A percentile compares a stretch with the other conserved stretches of the same genome.
Evolutionary conservation across 257 asterid genomes (phyloP).

Genomic region (Voacanga thouarsii): DNA sequence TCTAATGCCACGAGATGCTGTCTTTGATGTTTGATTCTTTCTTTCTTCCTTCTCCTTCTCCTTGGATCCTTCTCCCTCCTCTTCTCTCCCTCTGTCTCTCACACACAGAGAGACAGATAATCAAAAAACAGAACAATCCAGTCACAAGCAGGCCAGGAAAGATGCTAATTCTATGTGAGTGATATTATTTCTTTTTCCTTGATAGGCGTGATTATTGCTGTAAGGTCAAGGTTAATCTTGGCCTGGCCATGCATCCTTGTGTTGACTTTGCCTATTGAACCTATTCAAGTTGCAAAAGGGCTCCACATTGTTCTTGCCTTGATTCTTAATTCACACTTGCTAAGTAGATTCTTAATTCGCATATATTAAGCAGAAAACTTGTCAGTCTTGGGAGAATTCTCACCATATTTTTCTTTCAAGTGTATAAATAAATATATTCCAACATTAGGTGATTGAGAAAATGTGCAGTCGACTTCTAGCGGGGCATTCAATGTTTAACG

Average conservation of each 20-base stretch:
- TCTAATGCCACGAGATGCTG: background rate
- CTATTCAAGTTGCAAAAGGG: slow-evolving; percentile 10
- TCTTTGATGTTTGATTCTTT: background rate
- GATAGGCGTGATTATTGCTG: slow-evolving; percentile 12
- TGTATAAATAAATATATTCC: background rate
- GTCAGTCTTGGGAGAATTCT: background rate
- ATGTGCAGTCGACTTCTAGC: background rate
- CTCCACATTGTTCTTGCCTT: slow-evolving; percentile 9
- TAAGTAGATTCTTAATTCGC: slow-evolving; percentile 1
- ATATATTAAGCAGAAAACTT: background rate
- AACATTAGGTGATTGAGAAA: background rate
- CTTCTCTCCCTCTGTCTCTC: background rate
- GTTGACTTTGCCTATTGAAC: slow-evolving; percentile 10
- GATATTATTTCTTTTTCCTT: slow-evolving; percentile 4
- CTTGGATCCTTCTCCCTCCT: background rate
- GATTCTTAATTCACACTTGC: slow-evolving; percentile 1
- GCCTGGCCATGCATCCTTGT: background rate
- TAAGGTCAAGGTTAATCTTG: background rate
- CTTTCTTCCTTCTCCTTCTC: background rate
- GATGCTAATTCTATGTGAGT: slow-evolving; percentile 1
- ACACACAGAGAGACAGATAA: background rate
- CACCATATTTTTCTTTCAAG: background rate
- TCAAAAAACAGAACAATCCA: background rate
- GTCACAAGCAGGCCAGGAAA: slow-evolving; percentile 4
- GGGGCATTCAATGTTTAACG: background rate